Evolutionary conservation across 257 asterid genomes (phyloP).

Genomic region (Solanum gandarillasii): DNA sequence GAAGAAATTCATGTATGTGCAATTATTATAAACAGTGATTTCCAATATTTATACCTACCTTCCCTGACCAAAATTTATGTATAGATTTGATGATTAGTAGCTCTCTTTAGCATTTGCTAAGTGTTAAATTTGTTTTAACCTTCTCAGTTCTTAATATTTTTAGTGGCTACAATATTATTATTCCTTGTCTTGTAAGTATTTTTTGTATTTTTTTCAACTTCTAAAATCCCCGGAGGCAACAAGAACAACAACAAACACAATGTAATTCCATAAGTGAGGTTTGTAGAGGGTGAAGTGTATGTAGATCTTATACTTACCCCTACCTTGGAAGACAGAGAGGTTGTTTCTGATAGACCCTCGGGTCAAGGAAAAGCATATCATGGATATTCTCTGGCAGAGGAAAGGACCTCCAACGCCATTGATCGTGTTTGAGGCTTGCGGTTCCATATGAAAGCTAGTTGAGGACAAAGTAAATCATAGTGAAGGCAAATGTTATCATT

Average conservation of each 20-base stretch:
- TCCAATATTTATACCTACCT: slow-evolving; percentile 4
- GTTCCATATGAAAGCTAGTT: background rate
- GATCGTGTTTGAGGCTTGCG: background rate
- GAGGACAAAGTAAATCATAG: background rate
- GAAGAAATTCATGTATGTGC: slow-evolving; percentile 9
- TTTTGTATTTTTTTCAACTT: background rate
- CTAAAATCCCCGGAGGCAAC: background rate
- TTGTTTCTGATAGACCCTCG: background rate
- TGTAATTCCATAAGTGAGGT: background rate
- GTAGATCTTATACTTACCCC: background rate
- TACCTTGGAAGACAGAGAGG: background rate
- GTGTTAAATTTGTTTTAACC: background rate
- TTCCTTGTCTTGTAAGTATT: background rate
- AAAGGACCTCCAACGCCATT: background rate
- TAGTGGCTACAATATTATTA: background rate
- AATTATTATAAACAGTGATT: slow-evolving; percentile 10
- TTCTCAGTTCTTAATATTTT: background rate
- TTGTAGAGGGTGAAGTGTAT: background rate
- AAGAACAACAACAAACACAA: background rate
- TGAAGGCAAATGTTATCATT: background rate
- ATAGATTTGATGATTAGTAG: background rate
- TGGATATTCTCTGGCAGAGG: background rate
- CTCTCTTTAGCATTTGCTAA: background rate
- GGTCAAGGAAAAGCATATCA: background rate
- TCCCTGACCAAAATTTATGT: slow-evolving; percentile 20